These are phyloP conservation scores for Cladophialophora carrionii DNA, from an alignment of 2,329 filamentous ascomycete species.

Conservation along the genomic window DNA sequence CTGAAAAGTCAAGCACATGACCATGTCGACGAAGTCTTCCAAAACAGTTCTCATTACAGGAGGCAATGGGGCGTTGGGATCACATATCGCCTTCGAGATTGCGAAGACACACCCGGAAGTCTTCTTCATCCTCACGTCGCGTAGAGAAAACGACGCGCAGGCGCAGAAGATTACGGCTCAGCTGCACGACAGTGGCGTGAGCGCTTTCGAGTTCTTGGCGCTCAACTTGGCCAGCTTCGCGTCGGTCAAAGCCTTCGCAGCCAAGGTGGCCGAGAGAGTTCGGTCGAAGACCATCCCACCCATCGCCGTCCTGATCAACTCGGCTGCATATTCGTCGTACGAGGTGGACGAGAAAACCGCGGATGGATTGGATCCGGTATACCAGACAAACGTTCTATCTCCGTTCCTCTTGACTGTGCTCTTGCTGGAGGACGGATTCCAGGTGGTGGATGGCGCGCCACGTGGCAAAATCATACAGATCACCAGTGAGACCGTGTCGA, in stretches of 20 bases:
- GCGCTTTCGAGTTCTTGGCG: constrained; percentile 9
- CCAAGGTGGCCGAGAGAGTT: constrained; percentile 13
- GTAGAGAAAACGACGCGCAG: constrained; percentile 10
- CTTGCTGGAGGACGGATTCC: constrained; percentile 10
- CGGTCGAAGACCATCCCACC: constrained; percentile 5
- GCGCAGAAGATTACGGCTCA: constrained; percentile 13
- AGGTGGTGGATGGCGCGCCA: not conserved
- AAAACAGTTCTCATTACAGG: constrained; percentile 18
- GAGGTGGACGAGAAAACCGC: constrained; percentile 7
- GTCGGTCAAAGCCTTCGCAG: constrained; percentile 13
- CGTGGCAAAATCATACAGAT: constrained; percentile 11
- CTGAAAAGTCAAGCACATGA: not conserved
- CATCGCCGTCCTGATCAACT: constrained; percentile 12
- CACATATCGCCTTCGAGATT: constrained; percentile 15
- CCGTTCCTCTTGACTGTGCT: constrained; percentile 15
- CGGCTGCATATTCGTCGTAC: constrained; percentile 15
- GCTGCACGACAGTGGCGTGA: constrained; percentile 9
- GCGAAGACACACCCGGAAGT: constrained; percentile 16
- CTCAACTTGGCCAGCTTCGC: constrained; percentile 9
- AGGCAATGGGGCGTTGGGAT: constrained; percentile 13
- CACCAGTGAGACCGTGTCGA: constrained; percentile 5
- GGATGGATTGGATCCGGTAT: constrained; percentile 11
- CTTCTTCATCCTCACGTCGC: constrained; percentile 18
- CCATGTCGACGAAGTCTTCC: constrained; percentile 9
- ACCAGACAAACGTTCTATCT: constrained; percentile 16